Conservation (phyloP, 495 filamentous ascomycete species). For the Penicillium roqueforti region DNA sequence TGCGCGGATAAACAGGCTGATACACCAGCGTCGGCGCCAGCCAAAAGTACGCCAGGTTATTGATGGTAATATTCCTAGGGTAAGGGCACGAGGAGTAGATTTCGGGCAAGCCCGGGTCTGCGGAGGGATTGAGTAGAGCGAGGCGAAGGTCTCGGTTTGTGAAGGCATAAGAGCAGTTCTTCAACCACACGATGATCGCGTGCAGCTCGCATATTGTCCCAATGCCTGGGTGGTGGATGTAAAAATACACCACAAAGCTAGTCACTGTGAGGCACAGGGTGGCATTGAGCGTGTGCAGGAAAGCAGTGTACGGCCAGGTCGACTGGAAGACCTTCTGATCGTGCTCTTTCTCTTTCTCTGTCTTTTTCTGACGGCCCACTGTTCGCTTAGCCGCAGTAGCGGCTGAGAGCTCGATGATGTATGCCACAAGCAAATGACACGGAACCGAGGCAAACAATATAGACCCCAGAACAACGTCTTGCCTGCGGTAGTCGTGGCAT, state of each 20-base stretch:
- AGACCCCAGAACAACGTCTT: slow-evolving; percentile 71
- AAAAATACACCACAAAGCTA: slow-evolving; percentile 80
- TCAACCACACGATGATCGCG: slow-evolving; percentile 92
- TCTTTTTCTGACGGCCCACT: slow-evolving; percentile 58
- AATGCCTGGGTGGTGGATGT: slow-evolving; percentile 88
- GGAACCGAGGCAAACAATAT: slow-evolving; percentile 81
- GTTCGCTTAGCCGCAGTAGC: slow-evolving; percentile 67
- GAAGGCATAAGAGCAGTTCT: slow-evolving; percentile 91
- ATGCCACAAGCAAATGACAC: slow-evolving; percentile 83
- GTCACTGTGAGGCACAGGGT: slow-evolving; percentile 75
- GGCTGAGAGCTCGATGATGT: slow-evolving; percentile 77
- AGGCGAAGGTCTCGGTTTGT: slow-evolving; percentile 94
- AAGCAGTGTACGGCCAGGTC: slow-evolving; percentile 74
- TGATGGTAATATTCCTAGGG: slow-evolving; percentile 79
- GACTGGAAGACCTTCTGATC: slow-evolving; percentile 53
- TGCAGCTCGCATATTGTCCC: slow-evolving; percentile 88
- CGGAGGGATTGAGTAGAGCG: slow-evolving; percentile 67
- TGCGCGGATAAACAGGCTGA: slow-evolving; percentile 91
- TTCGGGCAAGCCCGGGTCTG: slow-evolving; percentile 60
- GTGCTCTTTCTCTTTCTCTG: slow-evolving; percentile 50
- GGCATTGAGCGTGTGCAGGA: slow-evolving; percentile 75
- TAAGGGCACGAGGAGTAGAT: slow-evolving; percentile 84
- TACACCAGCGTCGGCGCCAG: slow-evolving; percentile 95
- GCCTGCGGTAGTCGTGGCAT: slow-evolving; percentile 80
- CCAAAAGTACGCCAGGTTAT: slow-evolving; percentile 92